Percentiles rank a stretch among this genome's conserved stretches.
Conservation (phyloP, 495 filamentous ascomycete genomes). For the Penicillium mononematosum region DNA sequence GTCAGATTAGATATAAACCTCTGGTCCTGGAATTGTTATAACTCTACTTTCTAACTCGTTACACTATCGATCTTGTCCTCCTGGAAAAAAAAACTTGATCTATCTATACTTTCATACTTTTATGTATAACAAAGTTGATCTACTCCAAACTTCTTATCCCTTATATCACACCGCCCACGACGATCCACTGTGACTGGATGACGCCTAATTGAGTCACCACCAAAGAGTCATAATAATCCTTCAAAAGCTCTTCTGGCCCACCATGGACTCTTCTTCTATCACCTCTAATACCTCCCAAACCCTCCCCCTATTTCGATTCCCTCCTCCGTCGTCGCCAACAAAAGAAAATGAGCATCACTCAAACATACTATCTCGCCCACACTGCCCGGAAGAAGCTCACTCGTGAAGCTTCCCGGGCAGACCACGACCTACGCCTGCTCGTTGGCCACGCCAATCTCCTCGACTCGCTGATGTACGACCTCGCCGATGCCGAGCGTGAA, state of each 20-base stretch:
- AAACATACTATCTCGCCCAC: constrained; percentile 97
- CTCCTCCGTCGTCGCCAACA: constrained; percentile 47
- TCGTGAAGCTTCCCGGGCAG: constrained; percentile 78
- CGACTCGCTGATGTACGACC: constrained; percentile 92
- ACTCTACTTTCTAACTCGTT: not conserved
- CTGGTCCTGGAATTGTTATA: not conserved
- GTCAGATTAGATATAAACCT: constrained; percentile 12
- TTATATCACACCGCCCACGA: constrained; percentile 7
- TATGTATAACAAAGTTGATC: not conserved
- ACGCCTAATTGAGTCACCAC: constrained; percentile 14
- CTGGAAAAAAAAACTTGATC: not conserved
- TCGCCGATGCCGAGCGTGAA: constrained; percentile 89
- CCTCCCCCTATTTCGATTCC: constrained; percentile 38
- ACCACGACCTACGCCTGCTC: constrained; percentile 91
- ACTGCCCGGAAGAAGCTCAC: constrained; percentile 95
- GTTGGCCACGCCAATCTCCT: constrained; percentile 98
- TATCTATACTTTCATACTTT: constrained; percentile 1
- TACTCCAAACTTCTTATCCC: not conserved
- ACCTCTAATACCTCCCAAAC: constrained; percentile 13
- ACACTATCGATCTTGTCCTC: constrained; percentile 5
- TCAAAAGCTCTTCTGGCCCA: constrained; percentile 8
- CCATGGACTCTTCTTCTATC: constrained; percentile 28
- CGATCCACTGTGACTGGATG: constrained; percentile 15
- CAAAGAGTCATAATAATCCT: constrained; percentile 13
- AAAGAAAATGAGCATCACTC: constrained; percentile 91